A percentile compares a stretch with the other conserved stretches of the same genome.
Conservation (phyloP, 2,329 filamentous ascomycete species). For the Amesomyces nigricolor region DNA sequence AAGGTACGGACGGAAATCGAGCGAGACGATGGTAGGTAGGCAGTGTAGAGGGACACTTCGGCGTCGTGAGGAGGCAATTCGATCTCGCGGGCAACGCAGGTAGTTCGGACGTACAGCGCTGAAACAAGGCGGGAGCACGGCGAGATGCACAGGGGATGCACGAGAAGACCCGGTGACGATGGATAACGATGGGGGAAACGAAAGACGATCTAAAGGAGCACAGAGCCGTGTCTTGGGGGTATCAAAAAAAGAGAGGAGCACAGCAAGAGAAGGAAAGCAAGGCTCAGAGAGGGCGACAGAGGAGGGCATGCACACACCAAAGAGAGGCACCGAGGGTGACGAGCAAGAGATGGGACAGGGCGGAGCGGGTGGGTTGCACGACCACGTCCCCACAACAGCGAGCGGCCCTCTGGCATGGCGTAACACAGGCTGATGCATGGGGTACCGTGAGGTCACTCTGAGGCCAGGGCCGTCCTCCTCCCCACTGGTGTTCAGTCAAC, state of each 20-base stretch:
- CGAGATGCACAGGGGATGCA: neutral
- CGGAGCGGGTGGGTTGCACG: slow-evolving; percentile 25
- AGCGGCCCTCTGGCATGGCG: slow-evolving; percentile 6
- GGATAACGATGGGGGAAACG: slow-evolving; percentile 8
- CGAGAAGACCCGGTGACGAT: neutral
- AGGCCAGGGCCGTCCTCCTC: neutral
- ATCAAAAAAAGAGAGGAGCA: neutral
- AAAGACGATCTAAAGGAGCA: slow-evolving; percentile 15
- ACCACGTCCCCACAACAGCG: slow-evolving; percentile 11
- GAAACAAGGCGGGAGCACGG: neutral
- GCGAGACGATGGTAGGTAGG: no score
- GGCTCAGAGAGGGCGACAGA: slow-evolving; percentile 9
- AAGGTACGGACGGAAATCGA: neutral
- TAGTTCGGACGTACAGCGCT: neutral
- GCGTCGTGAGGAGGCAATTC: no score
- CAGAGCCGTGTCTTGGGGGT: slow-evolving; percentile 16
- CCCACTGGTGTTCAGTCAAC: slow-evolving; percentile 18
- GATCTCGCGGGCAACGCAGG: no score
- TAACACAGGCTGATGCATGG: neutral
- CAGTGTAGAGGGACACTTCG: neutral
- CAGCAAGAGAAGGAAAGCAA: slow-evolving; percentile 13
- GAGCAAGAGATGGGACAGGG: slow-evolving; percentile 13
- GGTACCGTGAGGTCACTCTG: neutral
- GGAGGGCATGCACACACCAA: slow-evolving; percentile 1
- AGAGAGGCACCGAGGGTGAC: slow-evolving; percentile 22